phyloP scores from a whole-genome alignment of 2,329 filamentous ascomycete genomes.

The Gyromitra esculenta region DNA sequence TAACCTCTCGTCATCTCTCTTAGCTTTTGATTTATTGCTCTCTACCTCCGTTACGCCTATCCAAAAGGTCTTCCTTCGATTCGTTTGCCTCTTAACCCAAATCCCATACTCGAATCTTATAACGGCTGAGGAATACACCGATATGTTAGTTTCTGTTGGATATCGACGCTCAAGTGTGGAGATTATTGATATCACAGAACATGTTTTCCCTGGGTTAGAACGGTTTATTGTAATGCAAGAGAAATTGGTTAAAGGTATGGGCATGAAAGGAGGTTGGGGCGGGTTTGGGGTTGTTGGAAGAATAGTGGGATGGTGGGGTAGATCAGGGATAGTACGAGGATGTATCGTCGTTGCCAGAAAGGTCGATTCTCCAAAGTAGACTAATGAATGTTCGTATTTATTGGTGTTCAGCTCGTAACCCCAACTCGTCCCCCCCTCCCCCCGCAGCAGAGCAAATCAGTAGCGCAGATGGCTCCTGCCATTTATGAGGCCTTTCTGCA shows the following conservation, averaged over 20 bases:
- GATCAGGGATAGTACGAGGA: constrained; percentile 15
- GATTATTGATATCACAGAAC: constrained; percentile 25
- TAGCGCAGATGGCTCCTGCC: no score
- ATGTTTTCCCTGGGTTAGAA: constrained; percentile 42
- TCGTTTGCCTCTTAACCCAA: constrained; percentile 23
- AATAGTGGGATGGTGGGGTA: constrained; percentile 37
- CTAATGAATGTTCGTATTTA: no score
- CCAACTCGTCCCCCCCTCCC: no score
- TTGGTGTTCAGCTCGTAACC: no score
- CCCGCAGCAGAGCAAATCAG: no score
- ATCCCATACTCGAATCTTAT: constrained; percentile 38
- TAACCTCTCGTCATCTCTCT: constrained; percentile 25
- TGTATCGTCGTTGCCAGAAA: constrained; percentile 39
- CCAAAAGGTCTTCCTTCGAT: constrained; percentile 12
- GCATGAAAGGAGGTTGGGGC: constrained; percentile 31
- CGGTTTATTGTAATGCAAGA: constrained; percentile 13
- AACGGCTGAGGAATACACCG: constrained; percentile 25
- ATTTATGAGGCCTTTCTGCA: no score
- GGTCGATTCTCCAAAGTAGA: background rate
- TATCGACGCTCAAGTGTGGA: constrained; percentile 14
- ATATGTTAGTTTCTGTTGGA: constrained; percentile 12
- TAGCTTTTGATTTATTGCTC: constrained; percentile 42
- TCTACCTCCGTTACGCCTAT: background rate
- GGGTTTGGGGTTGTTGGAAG: constrained; percentile 32
- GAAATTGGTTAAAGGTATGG: constrained; percentile 18